A percentile compares a stretch with the other conserved stretches of the same genome.
These are phyloP conservation scores for Xanthoceras sorbifolium DNA, from an alignment of 345 rosid species.

Conservation along the genomic window DNA sequence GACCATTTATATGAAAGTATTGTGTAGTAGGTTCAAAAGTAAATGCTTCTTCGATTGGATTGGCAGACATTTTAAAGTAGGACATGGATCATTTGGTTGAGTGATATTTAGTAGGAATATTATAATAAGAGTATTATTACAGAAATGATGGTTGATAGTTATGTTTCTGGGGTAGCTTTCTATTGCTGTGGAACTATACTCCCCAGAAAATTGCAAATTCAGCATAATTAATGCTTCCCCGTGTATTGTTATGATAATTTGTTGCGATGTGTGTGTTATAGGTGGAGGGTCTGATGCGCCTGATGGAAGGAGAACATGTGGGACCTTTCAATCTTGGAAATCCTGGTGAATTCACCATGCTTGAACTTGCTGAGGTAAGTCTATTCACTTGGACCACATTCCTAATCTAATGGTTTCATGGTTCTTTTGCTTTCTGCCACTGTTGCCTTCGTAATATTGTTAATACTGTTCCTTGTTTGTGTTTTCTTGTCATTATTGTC, in stretches of 20 bases:
- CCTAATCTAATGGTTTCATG: neutral
- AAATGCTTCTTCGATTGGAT: slow-evolving; percentile 9
- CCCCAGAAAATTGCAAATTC: neutral
- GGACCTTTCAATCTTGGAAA: slow-evolving; percentile 98
- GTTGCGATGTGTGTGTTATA: slow-evolving; percentile 24
- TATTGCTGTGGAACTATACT: neutral
- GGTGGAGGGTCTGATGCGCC: slow-evolving; percentile 98
- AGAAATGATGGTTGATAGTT: neutral
- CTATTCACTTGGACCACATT: neutral
- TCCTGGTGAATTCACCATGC: slow-evolving; percentile 99
- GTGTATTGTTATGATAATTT: neutral
- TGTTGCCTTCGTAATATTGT: neutral
- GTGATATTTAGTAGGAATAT: neutral
- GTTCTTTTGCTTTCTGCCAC: neutral
- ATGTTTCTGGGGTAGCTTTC: slow-evolving; percentile 1
- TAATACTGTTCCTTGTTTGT: neutral
- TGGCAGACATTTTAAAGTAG: neutral
- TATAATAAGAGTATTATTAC: neutral
- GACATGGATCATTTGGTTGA: neutral
- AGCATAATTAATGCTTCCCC: neutral
- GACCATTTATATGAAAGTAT: neutral
- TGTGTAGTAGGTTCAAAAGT: neutral
- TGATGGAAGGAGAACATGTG: slow-evolving; percentile 98
- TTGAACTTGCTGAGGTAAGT: slow-evolving; percentile 90
- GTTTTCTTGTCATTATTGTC: neutral